Evolutionary conservation across 805 yeast genomes (phyloP), one percentile per base, ranked within the genome.

Genomic region (Lipomyces mesembrius): DNA sequence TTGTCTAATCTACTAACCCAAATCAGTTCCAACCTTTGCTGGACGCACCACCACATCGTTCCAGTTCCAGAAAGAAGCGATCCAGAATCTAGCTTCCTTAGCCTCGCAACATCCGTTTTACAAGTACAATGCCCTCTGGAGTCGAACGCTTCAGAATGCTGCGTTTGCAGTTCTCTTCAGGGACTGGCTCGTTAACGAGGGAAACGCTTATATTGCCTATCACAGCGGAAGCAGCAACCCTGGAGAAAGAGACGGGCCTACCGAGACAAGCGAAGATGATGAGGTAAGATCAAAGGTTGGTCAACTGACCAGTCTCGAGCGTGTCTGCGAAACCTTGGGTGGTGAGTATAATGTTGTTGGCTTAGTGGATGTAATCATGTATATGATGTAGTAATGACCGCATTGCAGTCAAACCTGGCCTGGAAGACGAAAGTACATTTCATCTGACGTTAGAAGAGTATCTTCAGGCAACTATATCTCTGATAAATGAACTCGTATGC

Each of bases 401-500:
- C 9, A 29, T 60, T n/a, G 25, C 59, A 62, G 62, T 58, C 12
- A 58, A 57, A 20, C 27, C 52, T 11, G 46, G 34, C 37, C 14
- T 51, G 20, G 60, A 51, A 4, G 59, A 63, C 60, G 51, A 59
- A 25, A 59, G 35, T 52, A 37, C 37, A 27, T 68, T 68, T 39
- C 70, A 64, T 39, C 52, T 73, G 25, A 68, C 77, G 1, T 57
- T 66, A 43, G 75, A 75, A 55, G 78, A 75, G n/a, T 75, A 75
- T 60, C 64, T 75, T 55, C 77, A 75, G 56, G 75, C 74, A 2
- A 63, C 68, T 3, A 61, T 75, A 12, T 62, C 70, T 22, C 64
- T 75, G 51, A 61, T 72, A 35, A 73, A 71, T 55, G 77, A 75
- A 62, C 68, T 75, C 17, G 66, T 60, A 65, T 8, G 62, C 12